A percentile compares a stretch with the other conserved stretches of the same genome.
Conservation (phyloP, 1,139 yeast species). For the Meyerozyma smithsonii region DNA sequence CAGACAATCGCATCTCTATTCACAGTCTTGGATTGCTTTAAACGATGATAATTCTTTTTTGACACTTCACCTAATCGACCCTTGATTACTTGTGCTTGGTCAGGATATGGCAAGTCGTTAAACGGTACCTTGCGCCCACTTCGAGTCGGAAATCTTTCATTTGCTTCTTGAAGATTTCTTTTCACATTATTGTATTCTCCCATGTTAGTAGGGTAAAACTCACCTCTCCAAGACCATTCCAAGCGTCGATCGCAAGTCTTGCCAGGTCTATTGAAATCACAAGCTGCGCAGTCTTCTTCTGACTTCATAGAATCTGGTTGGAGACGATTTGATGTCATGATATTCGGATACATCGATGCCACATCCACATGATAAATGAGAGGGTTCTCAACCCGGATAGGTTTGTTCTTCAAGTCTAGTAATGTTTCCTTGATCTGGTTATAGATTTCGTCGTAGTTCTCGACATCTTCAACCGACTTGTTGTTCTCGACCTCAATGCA, state of each 20-base stretch:
- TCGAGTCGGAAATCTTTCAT: conserved; percentile 67
- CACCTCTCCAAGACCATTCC: conserved; percentile 99
- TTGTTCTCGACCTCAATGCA: conserved; percentile 82
- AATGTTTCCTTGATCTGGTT: conserved; percentile 52
- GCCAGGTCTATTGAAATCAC: conserved; percentile 96
- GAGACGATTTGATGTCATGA: conserved; percentile 94
- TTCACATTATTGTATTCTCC: conserved; percentile 90
- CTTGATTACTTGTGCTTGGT: conserved; percentile 73
- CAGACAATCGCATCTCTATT: conserved; percentile 93
- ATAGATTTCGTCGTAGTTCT: conserved; percentile 72
- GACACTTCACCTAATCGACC: conserved; percentile 84
- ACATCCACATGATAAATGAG: conserved; percentile 96
- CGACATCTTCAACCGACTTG: conserved; percentile 66
- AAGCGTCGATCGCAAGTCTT: conserved; percentile 86
- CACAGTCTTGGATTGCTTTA: conserved; percentile 76
- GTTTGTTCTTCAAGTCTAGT: conserved; percentile 53
- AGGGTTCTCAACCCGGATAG: conserved; percentile 71
- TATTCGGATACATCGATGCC: conserved; percentile 98
- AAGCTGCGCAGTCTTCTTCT: conserved; percentile 94
- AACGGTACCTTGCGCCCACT: conserved; percentile 56
- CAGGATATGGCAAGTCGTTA: conserved; percentile 71
- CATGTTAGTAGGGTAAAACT: conserved; percentile 84
- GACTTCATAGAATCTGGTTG: conserved; percentile 98
- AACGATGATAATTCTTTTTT: conserved; percentile 75
- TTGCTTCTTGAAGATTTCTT: conserved; percentile 57